A percentile compares a stretch with the other conserved stretches of the same genome.
These are phyloP conservation scores for Pyrenophora graminea DNA, from an alignment of 2,329 filamentous ascomycete genomes.

Conservation along the genomic window DNA sequence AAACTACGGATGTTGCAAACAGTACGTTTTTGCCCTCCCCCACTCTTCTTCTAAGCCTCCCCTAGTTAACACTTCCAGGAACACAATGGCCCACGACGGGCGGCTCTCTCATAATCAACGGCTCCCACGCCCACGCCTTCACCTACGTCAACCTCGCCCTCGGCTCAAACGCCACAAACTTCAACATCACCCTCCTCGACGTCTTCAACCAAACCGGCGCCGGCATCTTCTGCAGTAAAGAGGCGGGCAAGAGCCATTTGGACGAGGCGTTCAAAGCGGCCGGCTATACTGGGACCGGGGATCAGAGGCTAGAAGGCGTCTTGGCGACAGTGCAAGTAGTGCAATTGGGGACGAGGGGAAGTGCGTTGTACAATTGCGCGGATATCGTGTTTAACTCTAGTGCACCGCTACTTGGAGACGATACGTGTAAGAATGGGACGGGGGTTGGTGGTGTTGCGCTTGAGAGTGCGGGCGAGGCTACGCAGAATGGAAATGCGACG, in stretches of 20 bases:
- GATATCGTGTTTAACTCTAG: constrained; percentile 50
- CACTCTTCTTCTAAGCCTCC: no score
- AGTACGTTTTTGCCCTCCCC: constrained; percentile 34
- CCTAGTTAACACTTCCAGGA: not conserved
- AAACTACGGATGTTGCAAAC: constrained; percentile 45
- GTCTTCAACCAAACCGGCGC: constrained; percentile 56
- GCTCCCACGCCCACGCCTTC: constrained; percentile 50
- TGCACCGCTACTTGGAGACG: constrained; percentile 43
- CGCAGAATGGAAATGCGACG: not conserved
- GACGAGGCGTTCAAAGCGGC: constrained; percentile 31
- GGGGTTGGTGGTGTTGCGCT: constrained; percentile 44
- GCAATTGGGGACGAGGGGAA: constrained; percentile 48
- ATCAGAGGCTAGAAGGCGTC: constrained; percentile 40
- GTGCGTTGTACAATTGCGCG: constrained; percentile 53
- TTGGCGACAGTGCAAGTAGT: constrained; percentile 53
- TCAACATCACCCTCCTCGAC: constrained; percentile 52
- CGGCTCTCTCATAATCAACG: constrained; percentile 49
- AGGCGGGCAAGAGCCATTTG: constrained; percentile 35
- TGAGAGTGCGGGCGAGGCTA: constrained; percentile 20
- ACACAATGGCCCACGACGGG: constrained; percentile 52
- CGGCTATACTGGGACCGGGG: constrained; percentile 25
- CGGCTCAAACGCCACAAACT: constrained; percentile 47
- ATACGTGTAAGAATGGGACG: constrained; percentile 48
- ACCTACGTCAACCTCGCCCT: constrained; percentile 55
- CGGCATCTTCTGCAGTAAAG: constrained; percentile 53